phyloP scores from a whole-genome alignment of 805 yeast genomes.

The Yarrowia keelungensis region DNA sequence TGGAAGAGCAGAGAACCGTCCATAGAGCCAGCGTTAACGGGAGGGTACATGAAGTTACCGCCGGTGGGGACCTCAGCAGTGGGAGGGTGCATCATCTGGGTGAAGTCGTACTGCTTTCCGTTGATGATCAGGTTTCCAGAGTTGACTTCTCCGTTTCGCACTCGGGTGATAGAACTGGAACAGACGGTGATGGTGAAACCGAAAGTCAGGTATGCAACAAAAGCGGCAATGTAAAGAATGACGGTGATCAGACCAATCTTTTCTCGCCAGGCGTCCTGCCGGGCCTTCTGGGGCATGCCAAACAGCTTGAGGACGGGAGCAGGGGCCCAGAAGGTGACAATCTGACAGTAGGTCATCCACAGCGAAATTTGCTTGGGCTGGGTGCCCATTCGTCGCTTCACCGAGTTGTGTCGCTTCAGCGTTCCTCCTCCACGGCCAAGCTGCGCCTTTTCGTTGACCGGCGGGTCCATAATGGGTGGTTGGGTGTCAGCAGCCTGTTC shows the following conservation, averaged over 20 bases:
- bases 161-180: constrained; percentile 54
- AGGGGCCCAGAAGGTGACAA: constrained; percentile 93
- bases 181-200: constrained; percentile 91
- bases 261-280: constrained; percentile 97
- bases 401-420: constrained; percentile 27
- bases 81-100: constrained; percentile 74
- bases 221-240: constrained; percentile 73
- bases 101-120: constrained; percentile 79
- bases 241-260: constrained; percentile 84
- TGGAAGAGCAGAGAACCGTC: constrained; percentile 88
- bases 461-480: constrained; percentile 16
- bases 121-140: constrained; percentile 73
- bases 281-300: constrained; percentile 78
- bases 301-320: constrained; percentile 69
- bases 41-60: constrained; percentile 80
- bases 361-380: constrained; percentile 48
- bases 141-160: constrained; percentile 66
- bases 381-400: constrained; percentile 24
- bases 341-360: constrained; percentile 86
- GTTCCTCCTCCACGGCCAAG: constrained; percentile 33
- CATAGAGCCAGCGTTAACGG: constrained; percentile 83
- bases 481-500: constrained; percentile 32
- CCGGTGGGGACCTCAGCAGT: constrained; percentile 77
- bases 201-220: constrained; percentile 86
- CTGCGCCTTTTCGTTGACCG: constrained; percentile 19